Evolutionary conservation across 352 stramenopile species (phyloP), one percentile per base, ranked within the genome.

Genomic region (Phytophthora megakarya): DNA sequence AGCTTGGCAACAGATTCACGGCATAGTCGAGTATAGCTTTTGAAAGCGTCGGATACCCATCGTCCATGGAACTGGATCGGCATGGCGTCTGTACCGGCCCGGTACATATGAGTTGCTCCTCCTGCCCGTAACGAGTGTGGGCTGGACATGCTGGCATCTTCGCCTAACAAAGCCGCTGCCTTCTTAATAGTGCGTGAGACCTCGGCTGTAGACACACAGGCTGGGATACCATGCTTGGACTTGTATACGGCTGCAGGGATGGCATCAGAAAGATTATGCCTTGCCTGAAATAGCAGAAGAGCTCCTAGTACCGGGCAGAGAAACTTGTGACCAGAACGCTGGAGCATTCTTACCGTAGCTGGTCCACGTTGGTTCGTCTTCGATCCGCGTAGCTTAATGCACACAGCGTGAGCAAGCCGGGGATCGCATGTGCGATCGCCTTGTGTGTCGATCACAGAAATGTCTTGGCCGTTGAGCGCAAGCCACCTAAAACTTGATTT

Each of bases 11-110:
- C 54, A 7, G 54, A 43, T 25, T 55, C 51, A 1, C 9, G 44
- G 57, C 57, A 58, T 1, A 64, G 44, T 6, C 38, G 47, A n/a
- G 64, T 72, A 46, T 72, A 64, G 37, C n/a, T 32, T 21, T 72
- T 72, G 57, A 56, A 67, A 2, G 37, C 46, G 12, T 64, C 57
- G 0, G 57, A 58, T 0, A 43, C 40, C 63, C 56, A 67, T 0
- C 63, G 33, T 1, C 50, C 55, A 32, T 72, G 49, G 18, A 61
- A 60, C 35, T 64, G 37, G 40, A 67, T 61, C 11, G 44, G 67
- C 2, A 61, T 21, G 3, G 44, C 26, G 19, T 67, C 44, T 1
- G 58, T 45, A 3, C 52, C 50, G 0, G 45, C 18, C 0, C 52
- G 49, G 22, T 60, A 64, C 38, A 67, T 63, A 26, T 63, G 50